Percentiles rank a stretch among this genome's conserved stretches.
phyloP scores from a whole-genome alignment of 2,329 filamentous ascomycete species.

The Fusarium oxysporum region DNA sequence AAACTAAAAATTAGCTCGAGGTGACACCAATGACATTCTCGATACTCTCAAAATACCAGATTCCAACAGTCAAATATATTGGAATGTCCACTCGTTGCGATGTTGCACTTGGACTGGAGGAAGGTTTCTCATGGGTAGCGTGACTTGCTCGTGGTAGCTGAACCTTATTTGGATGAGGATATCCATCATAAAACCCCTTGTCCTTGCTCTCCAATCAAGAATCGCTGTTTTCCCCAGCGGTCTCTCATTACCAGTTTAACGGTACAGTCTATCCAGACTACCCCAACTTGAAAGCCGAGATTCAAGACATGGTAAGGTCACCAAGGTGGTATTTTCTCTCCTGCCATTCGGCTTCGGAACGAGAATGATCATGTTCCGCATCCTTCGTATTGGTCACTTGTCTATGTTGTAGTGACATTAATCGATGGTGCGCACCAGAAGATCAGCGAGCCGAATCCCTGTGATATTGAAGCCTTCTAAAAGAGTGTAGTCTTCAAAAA shows the following conservation, averaged over 20 bases:
- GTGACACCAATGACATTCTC: background rate
- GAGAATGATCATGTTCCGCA: slow-evolving; percentile 3
- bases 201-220: slow-evolving; percentile 38
- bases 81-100: background rate
- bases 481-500: background rate
- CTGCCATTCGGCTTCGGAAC: slow-evolving; percentile 9
- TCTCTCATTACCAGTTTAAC: slow-evolving; percentile 16
- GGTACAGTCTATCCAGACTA: slow-evolving; percentile 22
- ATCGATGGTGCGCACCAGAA: background rate
- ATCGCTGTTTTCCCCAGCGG: slow-evolving; percentile 6
- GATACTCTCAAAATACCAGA: background rate
- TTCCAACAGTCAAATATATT: background rate
- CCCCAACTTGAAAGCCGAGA: slow-evolving; percentile 25
- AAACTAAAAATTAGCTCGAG: background rate
- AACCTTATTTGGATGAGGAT: slow-evolving; percentile 42
- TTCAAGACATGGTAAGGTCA: slow-evolving; percentile 26
- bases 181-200: slow-evolving; percentile 23
- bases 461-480: background rate
- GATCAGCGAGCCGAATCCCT: slow-evolving; percentile 11
- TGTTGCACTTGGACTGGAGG: slow-evolving; percentile 10
- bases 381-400: background rate
- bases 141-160: slow-evolving; percentile 24
- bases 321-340: slow-evolving; percentile 24
- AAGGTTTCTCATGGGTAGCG: slow-evolving; percentile 18
- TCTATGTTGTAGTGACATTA: background rate